phyloP scores from a whole-genome alignment of 768 basidiomycete genomes.

The Russula ochroleuca region DNA sequence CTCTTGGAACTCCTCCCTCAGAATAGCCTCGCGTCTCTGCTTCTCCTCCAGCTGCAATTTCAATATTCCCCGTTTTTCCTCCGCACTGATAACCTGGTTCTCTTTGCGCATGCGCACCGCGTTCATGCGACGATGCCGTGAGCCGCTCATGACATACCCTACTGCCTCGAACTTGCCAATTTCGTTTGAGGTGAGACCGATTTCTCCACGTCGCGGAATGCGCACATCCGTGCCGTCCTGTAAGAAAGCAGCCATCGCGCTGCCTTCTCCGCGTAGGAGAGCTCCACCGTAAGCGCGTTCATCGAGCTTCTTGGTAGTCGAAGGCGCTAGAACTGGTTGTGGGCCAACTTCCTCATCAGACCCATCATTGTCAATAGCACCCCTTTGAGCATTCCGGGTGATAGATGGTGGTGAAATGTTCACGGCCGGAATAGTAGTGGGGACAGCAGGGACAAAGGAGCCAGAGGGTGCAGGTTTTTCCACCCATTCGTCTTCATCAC shows the following conservation, averaged over 20 bases:
- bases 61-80: conserved; percentile 94
- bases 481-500: conserved; percentile 62
- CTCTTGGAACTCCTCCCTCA: conserved; percentile 87
- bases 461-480: conserved; percentile 45
- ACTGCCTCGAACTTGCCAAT: conserved; percentile 85
- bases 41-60: conserved; percentile 94
- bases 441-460: conserved; percentile 31
- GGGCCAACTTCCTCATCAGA: conserved; percentile 71
- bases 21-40: conserved; percentile 81
- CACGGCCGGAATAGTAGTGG: conserved; percentile 25
- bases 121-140: conserved; percentile 94
- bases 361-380: conserved; percentile 4
- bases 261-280: conserved; percentile 90
- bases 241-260: conserved; percentile 96
- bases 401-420: conserved; percentile 7
- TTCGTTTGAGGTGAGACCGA: conserved; percentile 82
- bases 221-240: conserved; percentile 74
- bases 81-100: conserved; percentile 98
- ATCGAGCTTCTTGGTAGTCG: conserved; percentile 49
- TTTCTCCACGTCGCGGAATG: conserved; percentile 98
- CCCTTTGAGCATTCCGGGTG: neutral
- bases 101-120: conserved; percentile 98
- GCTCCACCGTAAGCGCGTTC: conserved; percentile 88
- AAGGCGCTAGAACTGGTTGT: conserved; percentile 49
- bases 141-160: conserved; percentile 98